phyloP scores from a whole-genome alignment of 768 basidiomycete genomes.

The Calocera viscosa region DNA sequence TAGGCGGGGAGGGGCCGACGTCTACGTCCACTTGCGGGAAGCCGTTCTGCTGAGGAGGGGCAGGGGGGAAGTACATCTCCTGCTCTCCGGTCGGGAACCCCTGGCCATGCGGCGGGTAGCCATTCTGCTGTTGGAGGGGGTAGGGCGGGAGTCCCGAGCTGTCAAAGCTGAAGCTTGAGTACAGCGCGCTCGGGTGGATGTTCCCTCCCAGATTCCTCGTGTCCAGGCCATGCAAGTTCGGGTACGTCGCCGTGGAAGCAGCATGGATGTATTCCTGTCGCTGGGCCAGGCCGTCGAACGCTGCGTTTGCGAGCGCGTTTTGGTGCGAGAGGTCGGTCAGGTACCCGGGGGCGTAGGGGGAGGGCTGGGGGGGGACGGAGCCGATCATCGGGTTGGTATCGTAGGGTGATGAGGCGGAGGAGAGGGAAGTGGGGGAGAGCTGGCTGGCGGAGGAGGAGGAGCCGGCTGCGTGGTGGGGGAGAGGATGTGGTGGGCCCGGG shows the following conservation, averaged over 20 bases:
- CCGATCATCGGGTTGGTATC: neutral
- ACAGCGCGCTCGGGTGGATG: neutral
- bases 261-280: neutral
- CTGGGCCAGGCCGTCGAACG: neutral
- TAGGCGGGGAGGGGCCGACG: constrained; percentile 19
- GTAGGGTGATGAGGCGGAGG: neutral
- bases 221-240: neutral
- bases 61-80: constrained; percentile 4
- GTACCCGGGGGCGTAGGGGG: neutral
- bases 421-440: neutral
- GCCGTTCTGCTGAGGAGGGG: neutral
- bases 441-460: neutral
- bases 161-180: constrained; percentile 8
- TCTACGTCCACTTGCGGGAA: neutral
- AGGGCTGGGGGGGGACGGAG: constrained; percentile 3
- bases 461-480: neutral
- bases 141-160: neutral
- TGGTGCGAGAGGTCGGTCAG: neutral
- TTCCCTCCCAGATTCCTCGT: neutral
- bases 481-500: neutral
- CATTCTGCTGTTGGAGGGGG: neutral
- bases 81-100: neutral
- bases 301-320: neutral
- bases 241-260: neutral
- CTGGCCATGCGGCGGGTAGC: neutral